Conservation (phyloP, 208 protist genomes). For the Trypanosoma congolense region DNA sequence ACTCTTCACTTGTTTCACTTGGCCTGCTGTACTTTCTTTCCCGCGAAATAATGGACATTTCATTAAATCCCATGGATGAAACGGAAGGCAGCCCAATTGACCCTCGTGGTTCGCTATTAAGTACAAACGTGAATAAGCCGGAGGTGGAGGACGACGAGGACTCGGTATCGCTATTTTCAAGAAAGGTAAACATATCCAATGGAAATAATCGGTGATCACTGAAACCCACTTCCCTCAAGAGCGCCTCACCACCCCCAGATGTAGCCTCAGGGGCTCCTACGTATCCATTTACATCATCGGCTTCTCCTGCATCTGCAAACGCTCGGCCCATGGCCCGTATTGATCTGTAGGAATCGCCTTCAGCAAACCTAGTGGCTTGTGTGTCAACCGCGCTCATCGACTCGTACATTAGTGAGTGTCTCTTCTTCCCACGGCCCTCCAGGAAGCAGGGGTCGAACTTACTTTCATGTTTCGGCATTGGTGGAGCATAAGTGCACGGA, state of each 20-base stretch:
- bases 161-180: slow-evolving; percentile 13
- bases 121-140: not conserved
- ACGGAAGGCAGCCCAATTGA: slow-evolving; percentile 2
- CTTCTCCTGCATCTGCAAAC: not conserved
- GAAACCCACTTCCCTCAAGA: not conserved
- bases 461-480: slow-evolving; percentile 54
- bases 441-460: slow-evolving; percentile 23
- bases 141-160: not conserved
- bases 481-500: slow-evolving; percentile 67
- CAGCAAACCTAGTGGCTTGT: too few species aligned
- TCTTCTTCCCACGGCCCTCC: not conserved
- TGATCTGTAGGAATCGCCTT: too few species aligned
- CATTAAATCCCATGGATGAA: not conserved
- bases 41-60: not conserved
- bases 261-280: not conserved
- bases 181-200: slow-evolving; percentile 51
- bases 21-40: not conserved
- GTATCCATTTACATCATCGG: not conserved
- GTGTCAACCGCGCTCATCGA: not conserved
- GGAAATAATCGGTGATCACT: slow-evolving; percentile 46
- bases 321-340: too few species aligned
- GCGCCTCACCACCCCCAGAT: not conserved
- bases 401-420: not conserved
- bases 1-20: not conserved
- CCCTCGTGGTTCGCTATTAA: too few species aligned